These are phyloP conservation scores for Neurospora terricola DNA, from an alignment of 495 filamentous ascomycete species.

Conservation along the genomic window DNA sequence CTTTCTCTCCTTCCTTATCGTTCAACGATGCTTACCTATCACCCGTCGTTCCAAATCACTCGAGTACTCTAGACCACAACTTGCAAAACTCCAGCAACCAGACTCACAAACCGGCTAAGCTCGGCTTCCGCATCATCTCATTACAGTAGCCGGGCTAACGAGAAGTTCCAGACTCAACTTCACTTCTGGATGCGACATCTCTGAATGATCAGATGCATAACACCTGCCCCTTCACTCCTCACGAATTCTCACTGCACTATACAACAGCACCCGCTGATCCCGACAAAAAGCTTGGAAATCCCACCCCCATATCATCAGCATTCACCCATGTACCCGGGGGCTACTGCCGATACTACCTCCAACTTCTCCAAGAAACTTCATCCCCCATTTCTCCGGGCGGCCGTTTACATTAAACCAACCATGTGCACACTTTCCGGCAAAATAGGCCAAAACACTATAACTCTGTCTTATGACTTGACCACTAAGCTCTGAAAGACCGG, in stretches of 20 bases:
- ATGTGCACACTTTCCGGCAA: not conserved
- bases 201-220: too few relatives aligned
- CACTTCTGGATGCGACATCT: too few relatives aligned
- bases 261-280: not conserved
- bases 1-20: too few relatives aligned
- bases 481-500: not conserved
- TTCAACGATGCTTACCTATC: too few relatives aligned
- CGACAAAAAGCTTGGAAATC: not conserved
- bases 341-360: not conserved
- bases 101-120: too few relatives aligned
- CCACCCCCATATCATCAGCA: not conserved
- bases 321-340: not conserved
- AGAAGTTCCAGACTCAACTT: not conserved
- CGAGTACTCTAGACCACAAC: too few relatives aligned
- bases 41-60: too few relatives aligned
- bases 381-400: not conserved
- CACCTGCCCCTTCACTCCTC: not conserved
- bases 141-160: not conserved
- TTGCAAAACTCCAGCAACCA: too few relatives aligned
- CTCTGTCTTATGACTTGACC: not conserved
- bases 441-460: not conserved
- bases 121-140: too few relatives aligned
- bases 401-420: not conserved
- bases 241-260: not conserved
- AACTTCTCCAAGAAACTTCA: not conserved